Evolutionary conservation across 805 yeast genomes (phyloP).

Genomic region (Ascoidea tarda): DNA sequence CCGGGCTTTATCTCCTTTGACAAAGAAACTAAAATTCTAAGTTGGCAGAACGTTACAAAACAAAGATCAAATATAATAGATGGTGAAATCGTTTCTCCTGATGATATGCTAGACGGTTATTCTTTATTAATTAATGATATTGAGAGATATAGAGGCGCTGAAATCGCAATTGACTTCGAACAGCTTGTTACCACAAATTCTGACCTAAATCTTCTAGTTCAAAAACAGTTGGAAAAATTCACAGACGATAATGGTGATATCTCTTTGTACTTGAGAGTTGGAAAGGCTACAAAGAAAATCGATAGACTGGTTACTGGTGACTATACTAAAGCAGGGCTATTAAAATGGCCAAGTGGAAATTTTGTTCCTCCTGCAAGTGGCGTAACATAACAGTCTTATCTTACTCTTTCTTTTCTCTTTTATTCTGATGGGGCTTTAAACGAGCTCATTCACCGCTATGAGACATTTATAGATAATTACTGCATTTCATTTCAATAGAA

Average conservation of each 20-base stretch:
- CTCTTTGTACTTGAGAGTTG: constrained; percentile 41
- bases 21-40: constrained; percentile 18
- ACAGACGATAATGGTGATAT: constrained; percentile 19
- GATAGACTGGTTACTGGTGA: constrained; percentile 34
- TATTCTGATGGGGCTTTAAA: too few relatives aligned
- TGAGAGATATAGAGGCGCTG: constrained; percentile 52
- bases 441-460: too few relatives aligned
- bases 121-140: constrained; percentile 69
- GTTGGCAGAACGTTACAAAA: constrained; percentile 17
- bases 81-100: constrained; percentile 15
- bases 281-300: constrained; percentile 27
- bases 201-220: constrained; percentile 17
- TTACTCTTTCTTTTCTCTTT: too few relatives aligned
- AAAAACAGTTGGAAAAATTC: constrained; percentile 17
- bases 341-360: constrained; percentile 46
- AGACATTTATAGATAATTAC: too few relatives aligned
- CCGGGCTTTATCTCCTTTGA: constrained; percentile 13
- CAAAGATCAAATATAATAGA: constrained; percentile 11
- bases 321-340: constrained; percentile 47
- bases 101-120: constrained; percentile 28
- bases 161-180: constrained; percentile 28
- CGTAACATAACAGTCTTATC: constrained; percentile 19
- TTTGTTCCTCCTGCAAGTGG: constrained; percentile 39
- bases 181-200: constrained; percentile 19
- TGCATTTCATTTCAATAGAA: too few relatives aligned